Base-by-base conservation (phyloP, 441 rosid genomes). In the California macrophylla region DNA sequence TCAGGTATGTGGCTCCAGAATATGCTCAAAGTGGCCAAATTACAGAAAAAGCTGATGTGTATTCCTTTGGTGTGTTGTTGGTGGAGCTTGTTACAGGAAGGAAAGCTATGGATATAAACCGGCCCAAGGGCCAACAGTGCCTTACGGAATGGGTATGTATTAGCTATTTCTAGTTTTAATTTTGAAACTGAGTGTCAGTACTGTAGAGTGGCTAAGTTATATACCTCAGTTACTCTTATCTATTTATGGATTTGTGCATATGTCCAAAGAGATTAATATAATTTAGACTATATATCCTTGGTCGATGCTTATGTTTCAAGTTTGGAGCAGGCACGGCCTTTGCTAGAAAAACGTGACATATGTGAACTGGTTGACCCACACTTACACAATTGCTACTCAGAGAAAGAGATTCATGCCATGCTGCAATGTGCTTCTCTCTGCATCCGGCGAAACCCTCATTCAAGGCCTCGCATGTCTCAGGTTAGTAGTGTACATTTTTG, bases 401-500 rank as follows among this genome's bases (percentile, higher is more conserved):
- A 89, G 72, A 85, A 79, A 24, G 98, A 95, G 81, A 89, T 92
- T 66, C 76, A 79, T 74, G 85, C 93, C 78, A 92, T 95, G 98
- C 88, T 95, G 77, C 89, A 87, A 9, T 96, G 97, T 68, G 98
- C 98, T 66, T 90, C 97, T 0, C 77, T 89, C 60, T 95, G 99
- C 82, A 87, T 90, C 71, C 82, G 93, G 23, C 83, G 96, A 70
- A 96, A 95, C 77, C 99, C 99, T 62, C 85, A 75, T 54, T 82
- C 83, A 65, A 86, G 99, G 86, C 97, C 98, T 66, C 98, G 99
- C 7, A 87, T 95, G 92, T 90, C 98, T 76, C 96, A 95, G 96
- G 99, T 92, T 45, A 63, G 26, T 25, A 21, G 4, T 67, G 29
- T 26, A 29, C 64, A 4, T 32, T 70, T 67, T 69, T n/a, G n/a